Base-by-base conservation (phyloP, 805 yeast genomes). In the Komagataella kurtzmanii region DNA sequence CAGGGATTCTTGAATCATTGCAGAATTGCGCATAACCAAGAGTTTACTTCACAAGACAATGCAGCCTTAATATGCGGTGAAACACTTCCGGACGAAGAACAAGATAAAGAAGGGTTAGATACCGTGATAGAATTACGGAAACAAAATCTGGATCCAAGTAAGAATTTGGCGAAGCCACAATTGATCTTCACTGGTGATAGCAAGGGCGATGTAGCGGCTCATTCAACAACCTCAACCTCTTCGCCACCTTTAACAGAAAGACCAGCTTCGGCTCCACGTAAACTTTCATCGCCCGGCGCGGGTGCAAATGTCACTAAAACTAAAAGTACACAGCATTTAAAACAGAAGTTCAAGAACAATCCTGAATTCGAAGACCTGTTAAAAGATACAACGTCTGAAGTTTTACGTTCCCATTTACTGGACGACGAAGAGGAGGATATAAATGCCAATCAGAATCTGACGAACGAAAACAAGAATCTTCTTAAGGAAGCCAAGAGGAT, bases 1-100 rank as follows among this genome's bases (percentile, higher is more conserved):
- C 93, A 86, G 61, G 93, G 93, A 14, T 84, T 86, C 57, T 72
- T 85, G 44, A 86, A 85, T 62, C 95, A 86, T 63, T 77, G 84
- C 51, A 71, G 93, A 53, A 74, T 83, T 23, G 85, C 89, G 7
- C 95, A 86, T 62, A 68, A 77, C n/a, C 77, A 75, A 52, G 87
- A 81, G 53, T 85, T 76, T 55, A 75, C 82, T 5, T 78, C 84
- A 7, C 91, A 85, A 58, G 88, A 83, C 55, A 75, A 83, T 12
- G 90, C 93, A 1, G 88, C 90, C 0, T 64, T 81, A 55, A 72
- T 71, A 19, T 83, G 88, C 62, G 88, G 88, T 21, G 75, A 73
- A 45, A 69, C 76, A 1, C 61, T 80, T 46, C 77, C 76, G 0
- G 74, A 70, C 18, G 67, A 68, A 14, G 82, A 81, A 56, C 88